phyloP scores from a whole-genome alignment of 176 grass and related monocot genomes.

The Ananas comosus region DNA sequence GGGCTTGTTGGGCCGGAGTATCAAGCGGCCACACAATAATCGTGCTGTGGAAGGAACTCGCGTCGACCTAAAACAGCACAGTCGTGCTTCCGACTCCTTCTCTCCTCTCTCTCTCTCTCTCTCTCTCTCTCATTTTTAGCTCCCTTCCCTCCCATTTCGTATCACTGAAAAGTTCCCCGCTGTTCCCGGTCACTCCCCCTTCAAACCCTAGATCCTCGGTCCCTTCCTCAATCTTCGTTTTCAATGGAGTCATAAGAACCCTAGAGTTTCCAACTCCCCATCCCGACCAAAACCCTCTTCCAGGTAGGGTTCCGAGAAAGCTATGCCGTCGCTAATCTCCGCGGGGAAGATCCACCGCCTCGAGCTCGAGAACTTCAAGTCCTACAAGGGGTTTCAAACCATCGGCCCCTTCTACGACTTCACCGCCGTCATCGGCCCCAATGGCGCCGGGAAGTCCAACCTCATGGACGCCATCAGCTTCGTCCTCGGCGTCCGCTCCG shows the following conservation, averaged over 20 bases:
- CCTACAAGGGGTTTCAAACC: slow-evolving; percentile 84
- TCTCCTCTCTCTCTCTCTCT: neutral
- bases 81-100: too few relatives aligned
- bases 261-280: neutral
- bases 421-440: slow-evolving; percentile 89
- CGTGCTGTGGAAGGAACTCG: too few relatives aligned
- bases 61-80: too few relatives aligned
- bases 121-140: neutral
- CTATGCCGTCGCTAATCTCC: slow-evolving; percentile 35
- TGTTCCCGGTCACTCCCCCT: neutral
- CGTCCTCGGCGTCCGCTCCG: slow-evolving; percentile 75
- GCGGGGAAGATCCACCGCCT: slow-evolving; percentile 74
- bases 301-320: neutral
- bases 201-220: neutral
- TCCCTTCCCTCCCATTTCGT: slow-evolving; percentile 3
- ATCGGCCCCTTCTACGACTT: slow-evolving; percentile 90
- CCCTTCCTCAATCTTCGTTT: neutral
- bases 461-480: slow-evolving; percentile 99
- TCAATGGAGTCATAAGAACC: neutral
- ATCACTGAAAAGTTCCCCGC: neutral
- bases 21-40: too few relatives aligned
- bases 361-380: slow-evolving; percentile 97
- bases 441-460: slow-evolving; percentile 91
- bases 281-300: neutral
- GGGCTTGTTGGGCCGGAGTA: too few relatives aligned